Evolutionary conservation across 352 stramenopile species (phyloP), one percentile per base, ranked within the genome.

Genomic region (Phytophthora pini): DNA sequence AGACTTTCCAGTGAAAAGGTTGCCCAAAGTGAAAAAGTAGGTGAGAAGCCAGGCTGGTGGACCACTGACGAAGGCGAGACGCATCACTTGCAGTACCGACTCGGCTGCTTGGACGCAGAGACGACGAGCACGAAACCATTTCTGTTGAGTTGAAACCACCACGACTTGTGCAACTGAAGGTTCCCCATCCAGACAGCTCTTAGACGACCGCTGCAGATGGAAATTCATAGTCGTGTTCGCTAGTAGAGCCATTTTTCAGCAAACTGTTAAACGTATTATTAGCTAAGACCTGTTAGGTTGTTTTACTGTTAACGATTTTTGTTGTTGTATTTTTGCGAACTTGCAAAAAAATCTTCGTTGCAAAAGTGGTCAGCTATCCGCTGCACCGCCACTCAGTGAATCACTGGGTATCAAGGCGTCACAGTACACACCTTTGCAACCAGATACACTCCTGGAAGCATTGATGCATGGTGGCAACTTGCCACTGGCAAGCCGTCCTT

Each of bases 341-440:
- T 26, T 26, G 24, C 24, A 26, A 26, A 2, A 2, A 26, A 26
- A 26, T 26, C 24, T 26, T 26, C 24, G 24, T 26, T 26, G 24
- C 24, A 26, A 26, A 26, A 26, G 2, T 26, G 24, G 32, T 39
- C 12, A 39, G 32, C 32, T 39, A 10, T 4, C 32, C 5, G 12
- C 32, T 41, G 36, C 36, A 41, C 13, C n/a, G 38, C 8, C 13
- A 17, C 5, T 15, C 36, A 48, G 13, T 58, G 38, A 20, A 5
- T 39, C 24, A 32, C 20, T 31, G 1, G 3, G 26, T 11, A 48
- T 59, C 39, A 29, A 17, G 51, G 17, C 39, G 13, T 2, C 24
- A 26, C 24, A 26, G 24, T 49, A 41, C 46, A 41, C 24, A 47
- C 27, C 54, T 62, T 58, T 58, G 56, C 46, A 48, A 50, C 56